Conservation (phyloP, 2,329 filamentous ascomycete species). For the Diaporthe sp. region DNA sequence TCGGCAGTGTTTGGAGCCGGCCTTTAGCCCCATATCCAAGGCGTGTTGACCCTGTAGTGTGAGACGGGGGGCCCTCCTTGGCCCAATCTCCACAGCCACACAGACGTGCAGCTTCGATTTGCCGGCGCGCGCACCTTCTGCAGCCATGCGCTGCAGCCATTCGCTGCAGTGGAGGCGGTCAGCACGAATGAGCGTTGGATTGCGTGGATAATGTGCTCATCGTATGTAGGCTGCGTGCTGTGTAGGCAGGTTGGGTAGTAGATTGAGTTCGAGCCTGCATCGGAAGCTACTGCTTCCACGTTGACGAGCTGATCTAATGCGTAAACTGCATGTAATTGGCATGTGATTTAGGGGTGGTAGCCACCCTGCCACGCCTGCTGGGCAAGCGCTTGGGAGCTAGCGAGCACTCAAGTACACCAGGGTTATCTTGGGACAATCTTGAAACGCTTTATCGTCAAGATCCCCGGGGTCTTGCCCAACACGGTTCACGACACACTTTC, state of each 20-base stretch:
- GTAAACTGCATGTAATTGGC: conserved; percentile 2
- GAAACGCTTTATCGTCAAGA: conserved; percentile 36
- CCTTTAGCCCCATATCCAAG: conserved; percentile 6
- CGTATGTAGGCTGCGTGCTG: not conserved
- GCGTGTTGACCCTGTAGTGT: conserved; percentile 9
- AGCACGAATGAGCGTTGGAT: conserved; percentile 14
- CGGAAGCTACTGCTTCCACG: conserved; percentile 34
- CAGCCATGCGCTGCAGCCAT: not conserved
- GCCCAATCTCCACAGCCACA: conserved; percentile 24
- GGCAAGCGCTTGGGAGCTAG: not conserved
- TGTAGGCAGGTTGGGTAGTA: not conserved
- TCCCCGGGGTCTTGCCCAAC: not conserved
- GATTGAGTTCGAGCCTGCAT: conserved; percentile 29
- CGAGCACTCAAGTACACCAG: not conserved
- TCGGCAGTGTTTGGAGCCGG: conserved; percentile 32
- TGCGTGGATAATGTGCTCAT: conserved; percentile 22
- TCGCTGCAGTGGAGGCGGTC: not conserved
- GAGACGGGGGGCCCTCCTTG: conserved; percentile 25
- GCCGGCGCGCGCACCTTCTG: not conserved
- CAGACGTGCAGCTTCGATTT: conserved; percentile 18
- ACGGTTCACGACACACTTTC: not conserved
- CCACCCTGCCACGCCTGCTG: not conserved
- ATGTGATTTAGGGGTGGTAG: conserved; percentile 36
- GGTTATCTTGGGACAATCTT: conserved; percentile 38
- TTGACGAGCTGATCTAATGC: not conserved